phyloP scores from a whole-genome alignment of 176 grass and related monocot genomes.

The Otatea glauca region DNA sequence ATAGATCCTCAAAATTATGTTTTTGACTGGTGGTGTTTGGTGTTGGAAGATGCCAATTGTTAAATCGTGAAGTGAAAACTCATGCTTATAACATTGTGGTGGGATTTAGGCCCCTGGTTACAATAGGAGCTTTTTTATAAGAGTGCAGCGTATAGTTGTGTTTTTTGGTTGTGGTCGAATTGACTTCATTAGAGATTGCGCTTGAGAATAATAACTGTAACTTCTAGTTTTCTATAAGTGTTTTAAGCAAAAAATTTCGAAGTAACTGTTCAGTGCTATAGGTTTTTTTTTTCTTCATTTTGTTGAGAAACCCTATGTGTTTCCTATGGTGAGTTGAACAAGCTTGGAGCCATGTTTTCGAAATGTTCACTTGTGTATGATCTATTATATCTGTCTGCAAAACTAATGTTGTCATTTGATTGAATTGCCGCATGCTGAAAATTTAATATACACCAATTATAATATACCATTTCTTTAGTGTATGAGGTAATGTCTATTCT shows the following conservation, averaged over 20 bases:
- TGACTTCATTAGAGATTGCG: neutral
- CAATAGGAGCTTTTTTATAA: neutral
- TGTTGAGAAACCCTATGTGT: neutral
- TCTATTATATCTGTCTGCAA: conserved; percentile 11
- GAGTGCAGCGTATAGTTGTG: neutral
- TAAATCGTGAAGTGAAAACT: neutral
- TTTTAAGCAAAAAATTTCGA: neutral
- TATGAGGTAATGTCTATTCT: conserved; percentile 36
- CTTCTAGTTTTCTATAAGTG: neutral
- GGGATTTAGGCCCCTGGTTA: neutral
- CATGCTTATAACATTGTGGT: neutral
- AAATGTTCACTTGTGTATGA: neutral
- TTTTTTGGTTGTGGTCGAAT: neutral
- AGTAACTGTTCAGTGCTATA: conserved; percentile 14
- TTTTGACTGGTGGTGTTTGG: neutral
- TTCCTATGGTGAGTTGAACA: neutral
- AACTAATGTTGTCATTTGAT: conserved; percentile 1
- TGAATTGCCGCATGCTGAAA: neutral
- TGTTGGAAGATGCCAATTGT: conserved; percentile 14
- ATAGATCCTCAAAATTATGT: neutral
- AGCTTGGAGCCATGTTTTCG: neutral
- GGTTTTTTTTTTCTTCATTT: neutral
- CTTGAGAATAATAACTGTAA: neutral
- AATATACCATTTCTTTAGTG: conserved; percentile 4
- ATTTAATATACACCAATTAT: neutral